phyloP scores from a whole-genome alignment of 2,329 filamentous ascomycete species.

The Botrytis porri region DNA sequence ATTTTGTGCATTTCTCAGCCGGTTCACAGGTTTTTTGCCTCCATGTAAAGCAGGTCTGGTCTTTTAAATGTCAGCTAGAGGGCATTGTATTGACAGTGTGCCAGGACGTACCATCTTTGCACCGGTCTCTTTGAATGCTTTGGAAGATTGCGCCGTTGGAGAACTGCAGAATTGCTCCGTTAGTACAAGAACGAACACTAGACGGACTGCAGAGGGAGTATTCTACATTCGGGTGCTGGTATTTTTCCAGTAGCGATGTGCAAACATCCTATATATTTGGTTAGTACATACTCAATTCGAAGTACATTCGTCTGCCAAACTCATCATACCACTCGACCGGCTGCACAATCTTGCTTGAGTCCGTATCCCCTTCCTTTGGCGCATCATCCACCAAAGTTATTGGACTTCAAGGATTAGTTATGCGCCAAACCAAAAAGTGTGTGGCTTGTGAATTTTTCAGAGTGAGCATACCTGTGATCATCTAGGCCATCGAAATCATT shows the following conservation, averaged over 20 bases:
- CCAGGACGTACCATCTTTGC: conserved; percentile 1
- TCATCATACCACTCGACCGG: conserved; percentile 15
- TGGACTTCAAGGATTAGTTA: conserved; percentile 5
- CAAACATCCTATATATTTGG: background rate
- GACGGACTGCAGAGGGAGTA: background rate
- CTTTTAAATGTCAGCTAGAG: background rate
- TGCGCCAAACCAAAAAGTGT: background rate
- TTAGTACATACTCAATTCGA: background rate
- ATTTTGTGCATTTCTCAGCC: background rate
- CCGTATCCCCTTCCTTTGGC: conserved; percentile 5
- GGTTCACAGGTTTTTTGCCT: conserved; percentile 1
- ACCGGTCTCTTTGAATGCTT: background rate
- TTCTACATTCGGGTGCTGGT: background rate
- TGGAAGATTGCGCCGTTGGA: background rate
- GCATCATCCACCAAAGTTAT: conserved; percentile 6
- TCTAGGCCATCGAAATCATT: conserved; percentile 12
- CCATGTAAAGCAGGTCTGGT: background rate
- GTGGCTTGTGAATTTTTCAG: background rate
- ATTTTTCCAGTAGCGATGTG: background rate
- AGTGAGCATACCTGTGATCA: conserved; percentile 2
- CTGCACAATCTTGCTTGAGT: conserved; percentile 11
- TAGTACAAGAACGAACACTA: background rate
- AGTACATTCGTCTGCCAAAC: background rate
- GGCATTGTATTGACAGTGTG: background rate
- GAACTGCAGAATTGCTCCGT: background rate